Evolutionary conservation across 2,329 filamentous ascomycete genomes (phyloP), one percentile per base, ranked within the genome.

Genomic region (Polytolypa hystricis): DNA sequence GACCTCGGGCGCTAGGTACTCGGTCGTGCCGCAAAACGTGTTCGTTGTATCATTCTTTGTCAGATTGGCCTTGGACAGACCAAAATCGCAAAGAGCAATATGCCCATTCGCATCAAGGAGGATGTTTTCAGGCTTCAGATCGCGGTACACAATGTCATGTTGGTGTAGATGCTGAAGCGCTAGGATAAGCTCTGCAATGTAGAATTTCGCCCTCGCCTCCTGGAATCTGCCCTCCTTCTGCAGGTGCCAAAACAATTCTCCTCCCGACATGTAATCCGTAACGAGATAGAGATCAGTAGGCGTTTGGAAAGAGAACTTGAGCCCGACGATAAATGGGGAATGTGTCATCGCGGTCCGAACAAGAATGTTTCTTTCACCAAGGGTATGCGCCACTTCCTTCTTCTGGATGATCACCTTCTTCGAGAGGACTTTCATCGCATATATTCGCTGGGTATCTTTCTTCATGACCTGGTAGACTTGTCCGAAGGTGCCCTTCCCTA

Each of bases 341-440:
- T 96, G 86, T 1, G 89, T 80, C 64, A 84, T 96, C 18, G 91
- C 91, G 4, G 91, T 98, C 46, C 91, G 82, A 27, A 98, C 91
- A 32, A 98, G 70, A 47, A 98, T 98, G 56, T 98, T 98, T 42
- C 91, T 77, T 64, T 98, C 91, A 47, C 91, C 91, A 25, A 98
- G 79, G 0, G 91, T 98, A 57, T 98, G 91, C 11, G 89, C 86
- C 33, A 98, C 86, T 60, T 98, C 91, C 64, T 98, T 98, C 74
- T 98, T 98, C 64, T 98, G 91, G 17, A 98, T 91, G 53, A 98
- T 98, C 36, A 98, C 91, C 70, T 98, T 98, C 71, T 98, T 98
- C 34, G 91, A 95, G 20, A 98, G 69, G 2, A 98, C 89, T 62
- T 98, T 98, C 91, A 98, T 98, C 43, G 91, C 91, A 54, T 98